Evolutionary conservation across 108 stramenopile genomes (phyloP).

Genomic region (Nitzschia sp.): DNA sequence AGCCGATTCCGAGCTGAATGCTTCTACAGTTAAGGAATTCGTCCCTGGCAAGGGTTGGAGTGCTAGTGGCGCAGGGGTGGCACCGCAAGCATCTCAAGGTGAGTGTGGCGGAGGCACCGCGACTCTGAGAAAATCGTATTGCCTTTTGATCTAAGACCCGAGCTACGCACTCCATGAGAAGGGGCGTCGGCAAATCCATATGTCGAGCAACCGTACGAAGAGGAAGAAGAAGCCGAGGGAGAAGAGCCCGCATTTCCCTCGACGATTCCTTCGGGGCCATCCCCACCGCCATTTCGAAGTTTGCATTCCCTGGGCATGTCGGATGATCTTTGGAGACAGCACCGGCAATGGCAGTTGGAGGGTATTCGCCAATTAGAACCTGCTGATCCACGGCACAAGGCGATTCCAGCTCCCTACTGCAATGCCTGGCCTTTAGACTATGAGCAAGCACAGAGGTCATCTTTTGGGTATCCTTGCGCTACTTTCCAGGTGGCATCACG

Average conservation of each 20-base stretch:
- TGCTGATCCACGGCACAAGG: conserved; percentile 63
- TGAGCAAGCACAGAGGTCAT: conserved; percentile 46
- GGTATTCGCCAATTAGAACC: conserved; percentile 64
- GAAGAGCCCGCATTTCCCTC: conserved; percentile 13
- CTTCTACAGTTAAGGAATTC: conserved; percentile 44
- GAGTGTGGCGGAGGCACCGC: not conserved
- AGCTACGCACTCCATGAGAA: no score
- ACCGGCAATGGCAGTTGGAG: conserved; percentile 63
- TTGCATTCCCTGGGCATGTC: conserved; percentile 46
- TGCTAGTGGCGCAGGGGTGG: not conserved
- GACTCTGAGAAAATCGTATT: no score
- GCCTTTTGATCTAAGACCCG: no score
- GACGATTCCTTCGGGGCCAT: conserved; percentile 46
- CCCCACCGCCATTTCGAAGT: conserved; percentile 47
- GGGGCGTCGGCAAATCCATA: conserved; percentile 12
- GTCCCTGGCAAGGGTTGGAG: conserved; percentile 50
- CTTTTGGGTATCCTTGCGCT: conserved; percentile 77
- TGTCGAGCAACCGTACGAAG: not conserved
- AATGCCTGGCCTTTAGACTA: conserved; percentile 31
- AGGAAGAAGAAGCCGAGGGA: conserved; percentile 6
- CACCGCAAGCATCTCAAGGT: conserved; percentile 1
- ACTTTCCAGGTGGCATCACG: conserved; percentile 69
- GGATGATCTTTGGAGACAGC: conserved; percentile 64
- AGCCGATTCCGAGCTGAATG: conserved; percentile 28
- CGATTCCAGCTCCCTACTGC: conserved; percentile 39